Conservation (phyloP, 768 basidiomycete genomes). For the Hypholoma sublateritium region DNA sequence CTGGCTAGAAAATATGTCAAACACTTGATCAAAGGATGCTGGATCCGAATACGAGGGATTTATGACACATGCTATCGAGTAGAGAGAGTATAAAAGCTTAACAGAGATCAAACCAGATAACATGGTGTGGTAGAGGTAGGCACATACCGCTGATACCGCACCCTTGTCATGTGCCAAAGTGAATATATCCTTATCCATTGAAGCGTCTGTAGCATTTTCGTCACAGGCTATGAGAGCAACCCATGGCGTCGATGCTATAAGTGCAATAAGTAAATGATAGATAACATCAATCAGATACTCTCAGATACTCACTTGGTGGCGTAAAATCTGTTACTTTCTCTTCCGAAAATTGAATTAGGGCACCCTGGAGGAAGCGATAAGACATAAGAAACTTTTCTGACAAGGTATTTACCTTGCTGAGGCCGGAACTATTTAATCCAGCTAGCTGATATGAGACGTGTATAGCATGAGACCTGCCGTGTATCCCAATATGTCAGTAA, state of each 20-base stretch:
- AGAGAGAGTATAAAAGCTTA: slow-evolving; percentile 77
- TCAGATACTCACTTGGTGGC: slow-evolving; percentile 42
- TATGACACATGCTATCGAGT: slow-evolving; percentile 72
- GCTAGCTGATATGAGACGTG: slow-evolving; percentile 62
- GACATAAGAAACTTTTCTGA: neutral
- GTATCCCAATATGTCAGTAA: slow-evolving; percentile 5
- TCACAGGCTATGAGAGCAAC: slow-evolving; percentile 89
- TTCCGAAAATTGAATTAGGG: slow-evolving; percentile 83
- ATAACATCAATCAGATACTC: neutral
- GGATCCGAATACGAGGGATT: slow-evolving; percentile 69
- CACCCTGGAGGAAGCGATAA: slow-evolving; percentile 55
- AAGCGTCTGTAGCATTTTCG: slow-evolving; percentile 64
- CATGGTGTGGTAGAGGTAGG: neutral
- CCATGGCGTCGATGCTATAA: slow-evolving; percentile 77
- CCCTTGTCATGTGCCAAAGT: slow-evolving; percentile 78
- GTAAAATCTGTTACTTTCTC: slow-evolving; percentile 43
- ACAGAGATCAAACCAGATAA: neutral
- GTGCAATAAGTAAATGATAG: slow-evolving; percentile 7
- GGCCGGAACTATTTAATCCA: slow-evolving; percentile 45
- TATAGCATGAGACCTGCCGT: slow-evolving; percentile 46
- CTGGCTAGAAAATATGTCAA: slow-evolving; percentile 79
- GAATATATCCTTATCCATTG: slow-evolving; percentile 71
- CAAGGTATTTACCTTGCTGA: slow-evolving; percentile 47
- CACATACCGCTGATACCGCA: slow-evolving; percentile 73
- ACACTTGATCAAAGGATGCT: slow-evolving; percentile 61